Base-by-base conservation (phyloP, 108 stramenopile species). In the Cyclostephanos tholiformis region DNA sequence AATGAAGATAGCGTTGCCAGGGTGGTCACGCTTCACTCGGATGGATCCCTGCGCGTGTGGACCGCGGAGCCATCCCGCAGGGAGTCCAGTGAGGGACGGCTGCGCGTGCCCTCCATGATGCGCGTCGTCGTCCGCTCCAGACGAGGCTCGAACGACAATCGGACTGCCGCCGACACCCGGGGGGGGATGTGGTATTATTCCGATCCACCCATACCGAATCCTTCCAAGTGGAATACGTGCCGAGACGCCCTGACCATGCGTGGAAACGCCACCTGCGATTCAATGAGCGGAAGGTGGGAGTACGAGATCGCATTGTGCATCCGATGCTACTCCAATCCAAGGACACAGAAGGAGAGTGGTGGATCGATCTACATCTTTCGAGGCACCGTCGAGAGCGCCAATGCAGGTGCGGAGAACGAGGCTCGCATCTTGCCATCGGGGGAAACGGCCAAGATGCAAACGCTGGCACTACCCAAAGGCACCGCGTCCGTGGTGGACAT, bases 1-100 rank as follows among this genome's bases (percentile, higher is more conserved):
- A 6, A 43, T 36, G 60, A 35, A 1, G 63, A 63, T 41, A 7
- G 22, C 12, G 46, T 64, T 2, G 78, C 72, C 26, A 65, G 55
- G 38, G 60, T 82, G 30, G 76, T 59, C n/a, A 77, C 82, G 8
- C 52, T 74, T 16, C 82, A 82, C 74, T 74, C 82, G 26, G 82
- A 82, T 44, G 82, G 82, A 67, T 64, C 77, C 22, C 65, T 82
- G 39, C 71, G 76, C 20, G 60, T 82, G 16, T 82, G 82, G 82
- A 63, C 62, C 3, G 69, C 70, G 26, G 65, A 63, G 23, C 56
- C 70, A 7, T 63, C 63, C 6, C 58, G 49, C 23, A 50, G 35
- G 23, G 53, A 27, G 29, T 36, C 25, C 14, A 44, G 32, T 6
- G 57, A 2, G 39, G 35, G 59, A 41, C 58, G 2, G 32, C 56